These are phyloP conservation scores for Solanum piurae DNA, from an alignment of 257 asterid genomes.

Conservation along the genomic window DNA sequence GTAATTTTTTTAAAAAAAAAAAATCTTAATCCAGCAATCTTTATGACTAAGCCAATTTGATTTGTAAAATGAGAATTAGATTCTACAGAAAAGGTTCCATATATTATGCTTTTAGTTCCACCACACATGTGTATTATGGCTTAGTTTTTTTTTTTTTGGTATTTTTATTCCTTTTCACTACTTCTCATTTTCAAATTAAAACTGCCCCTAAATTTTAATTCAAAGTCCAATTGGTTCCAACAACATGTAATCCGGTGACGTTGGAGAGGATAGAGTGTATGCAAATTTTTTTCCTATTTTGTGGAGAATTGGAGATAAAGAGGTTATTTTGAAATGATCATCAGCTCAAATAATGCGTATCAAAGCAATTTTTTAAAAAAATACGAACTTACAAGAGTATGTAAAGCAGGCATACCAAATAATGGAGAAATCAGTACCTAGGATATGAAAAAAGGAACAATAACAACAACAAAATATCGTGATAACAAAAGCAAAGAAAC, in stretches of 20 bases:
- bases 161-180: neutral
- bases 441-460: neutral
- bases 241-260: too few relatives aligned
- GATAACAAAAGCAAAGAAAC: too few relatives aligned
- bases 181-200: neutral
- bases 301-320: neutral
- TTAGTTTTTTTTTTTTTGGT: neutral
- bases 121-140: neutral
- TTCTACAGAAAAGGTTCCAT: neutral
- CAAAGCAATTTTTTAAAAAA: too few relatives aligned
- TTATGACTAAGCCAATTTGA: neutral
- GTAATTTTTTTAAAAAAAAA: neutral
- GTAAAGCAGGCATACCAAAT: too few relatives aligned
- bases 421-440: neutral
- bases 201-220: neutral
- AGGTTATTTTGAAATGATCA: accelerated
- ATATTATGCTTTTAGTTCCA: neutral
- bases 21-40: neutral
- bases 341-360: neutral
- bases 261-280: neutral
- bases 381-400: too few relatives aligned
- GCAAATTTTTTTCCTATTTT: too few relatives aligned
- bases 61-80: neutral
- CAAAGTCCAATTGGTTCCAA: neutral
- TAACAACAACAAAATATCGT: too few relatives aligned